Evolutionary conservation across 2,329 filamentous ascomycete genomes (phyloP).

Genomic region (Xylariaceae sp.): DNA sequence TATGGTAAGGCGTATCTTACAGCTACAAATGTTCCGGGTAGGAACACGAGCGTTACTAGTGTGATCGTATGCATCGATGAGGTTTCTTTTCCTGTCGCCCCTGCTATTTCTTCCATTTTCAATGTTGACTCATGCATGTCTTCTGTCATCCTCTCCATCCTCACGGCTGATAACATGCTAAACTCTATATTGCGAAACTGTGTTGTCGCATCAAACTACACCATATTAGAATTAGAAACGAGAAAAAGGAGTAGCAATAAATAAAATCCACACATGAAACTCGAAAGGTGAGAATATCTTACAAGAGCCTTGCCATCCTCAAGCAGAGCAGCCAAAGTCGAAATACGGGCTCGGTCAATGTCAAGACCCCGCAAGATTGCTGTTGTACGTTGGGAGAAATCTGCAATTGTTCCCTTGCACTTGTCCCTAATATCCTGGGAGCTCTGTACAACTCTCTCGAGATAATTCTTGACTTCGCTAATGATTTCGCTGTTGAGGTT

Average conservation of each 20-base stretch:
- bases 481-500: background rate
- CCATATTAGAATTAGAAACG: background rate
- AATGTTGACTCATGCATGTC: conserved; percentile 10
- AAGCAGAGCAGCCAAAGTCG: conserved; percentile 1
- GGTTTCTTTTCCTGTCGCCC: conserved; percentile 2
- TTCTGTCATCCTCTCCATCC: background rate
- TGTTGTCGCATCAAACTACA: conserved; percentile 6
- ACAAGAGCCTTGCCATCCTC: conserved; percentile 6
- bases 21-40: conserved; percentile 10
- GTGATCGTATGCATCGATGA: conserved; percentile 9
- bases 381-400: background rate
- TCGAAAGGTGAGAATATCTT: background rate
- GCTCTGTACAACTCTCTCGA: background rate
- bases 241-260: background rate
- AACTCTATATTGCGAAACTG: conserved; percentile 6
- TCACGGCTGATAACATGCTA: background rate
- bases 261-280: too few relatives aligned
- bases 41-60: conserved; percentile 7
- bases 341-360: conserved; percentile 1
- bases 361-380: background rate
- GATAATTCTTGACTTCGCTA: background rate
- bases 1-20: conserved; percentile 6
- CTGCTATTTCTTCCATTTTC: conserved; percentile 4
- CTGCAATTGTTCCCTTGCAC: background rate
- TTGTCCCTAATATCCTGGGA: background rate